Evolutionary conservation across 31 red algal genomes (phyloP), one percentile per base, ranked within the genome.

Genomic region (Asparagopsis taxiformis): DNA sequence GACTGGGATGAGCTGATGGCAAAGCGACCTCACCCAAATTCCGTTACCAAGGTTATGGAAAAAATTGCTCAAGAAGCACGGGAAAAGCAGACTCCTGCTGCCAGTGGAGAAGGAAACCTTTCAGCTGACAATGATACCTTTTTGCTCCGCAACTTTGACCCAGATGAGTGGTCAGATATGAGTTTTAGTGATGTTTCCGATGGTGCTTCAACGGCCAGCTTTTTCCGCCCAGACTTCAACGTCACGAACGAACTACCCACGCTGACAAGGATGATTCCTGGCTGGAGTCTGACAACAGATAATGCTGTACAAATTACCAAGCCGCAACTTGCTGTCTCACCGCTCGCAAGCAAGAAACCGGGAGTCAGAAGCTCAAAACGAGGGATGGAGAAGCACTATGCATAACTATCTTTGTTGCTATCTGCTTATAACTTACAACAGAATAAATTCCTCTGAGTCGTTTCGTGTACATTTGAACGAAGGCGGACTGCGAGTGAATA

Each of bases 101-200:
- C 30, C 22, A 36, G 21, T 19, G 31, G 48, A 2, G 36, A 32
- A 23, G 53, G 55, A 4, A 69, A 43, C 8, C 34, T 70, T 43
- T 53, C 44, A 8, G 61, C 34, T n/a, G 63, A 88, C 25, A 69
- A 72, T 51, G 72, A 70, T 44, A 54, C 37, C 33, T 71, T 54
- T 41, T 68, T 86, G 61, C 53, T 88, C 8, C 84, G 84, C 33
- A 88, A 88, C 66, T 88, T 88, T 61, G 74, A 88, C 43, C 73
- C 75, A 11, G 68, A 59, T 2, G 84, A 88, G 55, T 87, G 83
- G 83, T 74, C 62, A 21, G 64, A 70, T 38, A 75, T 87, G 70
- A 61, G 55, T 41, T 69, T 77, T 29, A 75, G 74, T 31, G 72
- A 77, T 53, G 43, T 62, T 32, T 76, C 72, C 38, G 58, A 76